Evolutionary conservation across 257 asterid genomes (phyloP), one percentile per base, ranked within the genome.

Genomic region (Lycium barbarum): DNA sequence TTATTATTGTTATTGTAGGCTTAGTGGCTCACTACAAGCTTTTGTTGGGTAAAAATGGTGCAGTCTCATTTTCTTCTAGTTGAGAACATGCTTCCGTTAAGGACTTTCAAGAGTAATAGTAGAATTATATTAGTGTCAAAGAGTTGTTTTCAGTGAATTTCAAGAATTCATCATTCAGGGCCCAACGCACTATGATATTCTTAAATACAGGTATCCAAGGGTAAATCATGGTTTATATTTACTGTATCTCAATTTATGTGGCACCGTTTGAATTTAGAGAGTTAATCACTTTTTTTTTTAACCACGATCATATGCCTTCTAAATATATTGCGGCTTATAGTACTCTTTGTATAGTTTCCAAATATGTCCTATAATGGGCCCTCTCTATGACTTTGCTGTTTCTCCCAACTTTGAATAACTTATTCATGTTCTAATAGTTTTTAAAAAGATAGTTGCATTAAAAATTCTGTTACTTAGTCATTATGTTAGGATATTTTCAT

Each of bases 111-210:
- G 54, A 14, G 57, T 59, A 59, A 53, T 17, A 70, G 54, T 38
- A 55, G 14, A 79, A 14, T 20, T 45, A 45, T 81, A 10, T 4
- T 0, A 81, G 84, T 13, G 81, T 49, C 80, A 49, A 74, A 0
- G 58, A 22, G 58, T 78, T 12, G 11, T 54, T 33, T 79, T 15
- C 35, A 70, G 38, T 49, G 63, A 43, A 38, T 72, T 78, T 49
- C 55, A 84, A 80, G 84, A 70, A 73, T 38, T 36, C 54, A 84
- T 87, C 38, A 68, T 83, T 71, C 47, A 43, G 57, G 47, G 36
- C 62, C 70, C 47, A 59, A 35, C 45, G 35, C 22, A 14, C 36
- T 20, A 57, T 67, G 4, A 54, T 83, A 4, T 83, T 80, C 54
- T 84, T 78, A 55, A 45, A 36, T 70, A 14, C 80, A 36, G 33